A percentile compares a stretch with the other conserved stretches of the same genome.
phyloP scores from a whole-genome alignment of 2,329 filamentous ascomycete genomes.

The Exophiala lecanii-corni region DNA sequence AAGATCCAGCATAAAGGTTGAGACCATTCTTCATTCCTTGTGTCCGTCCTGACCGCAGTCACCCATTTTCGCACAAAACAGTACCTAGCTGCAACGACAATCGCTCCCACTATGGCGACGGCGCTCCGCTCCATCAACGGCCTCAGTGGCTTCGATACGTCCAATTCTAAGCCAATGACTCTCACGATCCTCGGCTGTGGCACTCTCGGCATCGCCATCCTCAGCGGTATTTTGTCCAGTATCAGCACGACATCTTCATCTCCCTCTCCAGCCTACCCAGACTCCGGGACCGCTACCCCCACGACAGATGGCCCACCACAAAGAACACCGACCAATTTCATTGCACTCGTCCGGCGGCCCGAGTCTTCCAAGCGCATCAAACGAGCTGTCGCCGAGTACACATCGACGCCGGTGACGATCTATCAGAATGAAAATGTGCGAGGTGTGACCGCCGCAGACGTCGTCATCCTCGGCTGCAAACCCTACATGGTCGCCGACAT shows the following conservation, averaged over 20 bases:
- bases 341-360: slow-evolving; percentile 72
- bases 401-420: slow-evolving; percentile 52
- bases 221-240: slow-evolving; percentile 72
- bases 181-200: slow-evolving; percentile 79
- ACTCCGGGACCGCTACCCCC: slow-evolving; percentile 35
- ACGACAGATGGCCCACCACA: slow-evolving; percentile 40
- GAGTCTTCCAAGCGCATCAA: slow-evolving; percentile 66
- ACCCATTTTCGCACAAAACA: no score
- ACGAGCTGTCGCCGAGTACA: slow-evolving; percentile 59
- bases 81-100: no score
- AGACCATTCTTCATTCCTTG: no score
- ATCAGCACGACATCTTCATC: slow-evolving; percentile 44
- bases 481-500: slow-evolving; percentile 68
- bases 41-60: no score
- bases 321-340: slow-evolving; percentile 67
- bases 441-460: slow-evolving; percentile 63
- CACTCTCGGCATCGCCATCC: slow-evolving; percentile 80
- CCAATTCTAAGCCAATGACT: slow-evolving; percentile 39
- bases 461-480: slow-evolving; percentile 76
- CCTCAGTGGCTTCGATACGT: slow-evolving; percentile 3
- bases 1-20: no score
- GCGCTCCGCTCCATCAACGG: slow-evolving; percentile 15
- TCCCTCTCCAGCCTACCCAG: slow-evolving; percentile 41
- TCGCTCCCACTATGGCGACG: slow-evolving; percentile 12
- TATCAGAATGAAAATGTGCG: slow-evolving; percentile 67